Base-by-base conservation (phyloP, 2,329 filamentous ascomycete genomes). In the Aspergillus cejpii region DNA sequence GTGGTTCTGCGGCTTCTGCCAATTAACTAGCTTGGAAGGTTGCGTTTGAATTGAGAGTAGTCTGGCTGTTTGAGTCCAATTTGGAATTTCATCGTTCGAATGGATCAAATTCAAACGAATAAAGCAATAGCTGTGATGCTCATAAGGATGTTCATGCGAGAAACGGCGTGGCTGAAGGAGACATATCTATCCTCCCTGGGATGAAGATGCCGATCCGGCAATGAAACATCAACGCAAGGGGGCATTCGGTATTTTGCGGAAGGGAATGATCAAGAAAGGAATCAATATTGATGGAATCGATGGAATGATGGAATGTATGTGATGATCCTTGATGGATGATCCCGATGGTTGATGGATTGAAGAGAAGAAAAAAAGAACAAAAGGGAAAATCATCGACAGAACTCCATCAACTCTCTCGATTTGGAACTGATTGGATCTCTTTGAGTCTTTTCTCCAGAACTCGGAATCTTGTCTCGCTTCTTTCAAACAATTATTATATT, bases 211-310 rank as follows among this genome's bases (percentile, higher is more conserved):
- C 21, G 38, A 17, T 44, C 19, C 33, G 4, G 5, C 27, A 10
- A 15, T 21, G 10, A 24, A 33, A 41, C 39, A 24, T 49, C 39
- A 34, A 53, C 36, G 51, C 49, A 53, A 53, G 51, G 50, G 47
- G 33, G 24, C 15, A 33, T 17, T 21, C 29, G 29, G 39, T 40
- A 44, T 53, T 43, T 45, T 17, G 15, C 17, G 43, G 43, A 36
- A 49, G 47, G 49, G 49, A n/a, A 49, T 44, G 29, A 34, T 41
- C 44, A 53, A 37, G 42, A 50, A 44, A 42, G 28, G 36, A 45
- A 31, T 14, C 14, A 34, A 14, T n/a, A 20, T 34, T 8, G 17
- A n/a, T 19, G 17, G 31, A 34, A 34, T 34, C 14, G 17, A 5
- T 34, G 23, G 17, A 11, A 2, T 34, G 31, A 34, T 17, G n/a